A percentile compares a stretch with the other conserved stretches of the same genome.
These are phyloP conservation scores for Stenogyne calaminthoides DNA, from an alignment of 305 asterid genomes.

Conservation along the genomic window DNA sequence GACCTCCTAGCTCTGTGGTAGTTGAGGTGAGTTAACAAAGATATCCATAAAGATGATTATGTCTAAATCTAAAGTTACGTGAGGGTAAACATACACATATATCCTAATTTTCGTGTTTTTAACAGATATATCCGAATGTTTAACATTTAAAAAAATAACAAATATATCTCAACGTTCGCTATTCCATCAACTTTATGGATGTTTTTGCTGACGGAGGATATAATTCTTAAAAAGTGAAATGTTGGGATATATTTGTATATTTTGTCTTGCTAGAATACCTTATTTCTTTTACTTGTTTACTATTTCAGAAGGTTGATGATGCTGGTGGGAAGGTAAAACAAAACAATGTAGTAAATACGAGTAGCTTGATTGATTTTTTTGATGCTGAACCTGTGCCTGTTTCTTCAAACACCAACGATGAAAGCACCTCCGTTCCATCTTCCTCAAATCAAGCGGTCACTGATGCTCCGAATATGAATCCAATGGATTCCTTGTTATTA, in stretches of 20 bases:
- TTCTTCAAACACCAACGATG: slow-evolving; percentile 24
- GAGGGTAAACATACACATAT: background rate
- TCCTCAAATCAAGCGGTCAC: slow-evolving; percentile 37
- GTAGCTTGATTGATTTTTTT: slow-evolving; percentile 72
- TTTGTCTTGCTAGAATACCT: background rate
- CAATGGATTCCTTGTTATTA: slow-evolving; percentile 59
- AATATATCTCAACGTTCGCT: too few relatives aligned
- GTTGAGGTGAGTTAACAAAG: slow-evolving; percentile 45
- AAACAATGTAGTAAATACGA: slow-evolving; percentile 30
- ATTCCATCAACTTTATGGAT: too few relatives aligned
- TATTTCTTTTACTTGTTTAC: slow-evolving; percentile 6
- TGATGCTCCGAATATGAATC: slow-evolving; percentile 30
- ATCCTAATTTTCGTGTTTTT: background rate
- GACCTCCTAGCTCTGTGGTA: slow-evolving; percentile 43
- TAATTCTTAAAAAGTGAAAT: too few relatives aligned
- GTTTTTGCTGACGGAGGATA: too few relatives aligned
- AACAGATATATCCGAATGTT: too few relatives aligned
- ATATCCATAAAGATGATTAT: background rate
- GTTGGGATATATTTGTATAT: background rate
- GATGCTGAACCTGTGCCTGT: slow-evolving; percentile 51
- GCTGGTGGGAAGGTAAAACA: slow-evolving; percentile 37
- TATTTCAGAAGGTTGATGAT: slow-evolving; percentile 47
- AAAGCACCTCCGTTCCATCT: slow-evolving; percentile 35
- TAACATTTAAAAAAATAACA: too few relatives aligned
- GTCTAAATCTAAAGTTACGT: background rate